phyloP scores from a whole-genome alignment of 2,329 filamentous ascomycete genomes.

The Plectosphaerella sp. region DNA sequence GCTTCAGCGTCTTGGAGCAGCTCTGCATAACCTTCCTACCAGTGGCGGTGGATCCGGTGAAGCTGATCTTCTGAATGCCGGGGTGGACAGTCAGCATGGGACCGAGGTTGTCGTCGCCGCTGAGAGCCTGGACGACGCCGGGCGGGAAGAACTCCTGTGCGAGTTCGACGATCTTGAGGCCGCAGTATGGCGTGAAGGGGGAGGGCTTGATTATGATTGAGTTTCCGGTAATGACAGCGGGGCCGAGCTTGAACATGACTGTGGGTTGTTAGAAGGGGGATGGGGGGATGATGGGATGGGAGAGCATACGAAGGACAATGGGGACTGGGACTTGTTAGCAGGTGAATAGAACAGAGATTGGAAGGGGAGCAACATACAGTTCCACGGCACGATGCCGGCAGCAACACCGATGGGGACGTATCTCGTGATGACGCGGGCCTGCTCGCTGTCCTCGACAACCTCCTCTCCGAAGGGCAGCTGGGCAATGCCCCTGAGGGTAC shows the following conservation, averaged over 20 bases:
- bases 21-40: conserved; percentile 57
- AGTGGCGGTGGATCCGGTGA: conserved; percentile 57
- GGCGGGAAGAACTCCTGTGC: conserved; percentile 53
- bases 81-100: conserved; percentile 54
- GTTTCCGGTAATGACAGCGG: conserved; percentile 55
- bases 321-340: conserved; percentile 7
- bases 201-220: conserved; percentile 53
- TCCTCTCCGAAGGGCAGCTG: conserved; percentile 9
- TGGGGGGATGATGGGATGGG: not conserved
- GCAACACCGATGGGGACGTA: conserved; percentile 36
- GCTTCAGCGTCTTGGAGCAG: conserved; percentile 52
- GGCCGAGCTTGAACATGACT: conserved; percentile 49
- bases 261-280: not conserved
- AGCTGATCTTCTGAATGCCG: conserved; percentile 57
- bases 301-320: conserved; percentile 6
- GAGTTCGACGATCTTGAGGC: conserved; percentile 57
- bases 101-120: conserved; percentile 57
- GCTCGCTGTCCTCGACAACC: conserved; percentile 17
- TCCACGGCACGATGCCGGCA: conserved; percentile 49
- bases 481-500: conserved; percentile 6
- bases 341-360: conserved; percentile 20
- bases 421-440: conserved; percentile 19
- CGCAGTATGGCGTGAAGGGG: conserved; percentile 53
- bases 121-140: conserved; percentile 58
- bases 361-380: conserved; percentile 50